These are phyloP conservation scores for Euphorbia lathyris DNA, from an alignment of 345 rosid genomes.

Conservation along the genomic window DNA sequence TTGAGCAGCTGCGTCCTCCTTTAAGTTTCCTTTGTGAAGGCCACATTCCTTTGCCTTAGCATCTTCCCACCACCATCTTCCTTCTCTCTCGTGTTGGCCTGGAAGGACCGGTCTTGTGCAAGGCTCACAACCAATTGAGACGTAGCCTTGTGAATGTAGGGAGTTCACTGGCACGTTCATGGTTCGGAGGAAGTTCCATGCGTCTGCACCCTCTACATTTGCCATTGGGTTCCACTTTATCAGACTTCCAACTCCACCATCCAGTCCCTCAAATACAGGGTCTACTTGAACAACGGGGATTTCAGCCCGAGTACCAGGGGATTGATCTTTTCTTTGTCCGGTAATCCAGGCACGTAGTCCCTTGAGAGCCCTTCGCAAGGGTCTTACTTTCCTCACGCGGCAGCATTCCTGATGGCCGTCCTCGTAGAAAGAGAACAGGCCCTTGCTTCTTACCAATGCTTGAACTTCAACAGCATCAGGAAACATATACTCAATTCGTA, in stretches of 20 bases:
- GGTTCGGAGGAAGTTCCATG: constrained; percentile 81
- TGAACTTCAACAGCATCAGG: constrained; percentile 96
- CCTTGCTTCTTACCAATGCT: constrained; percentile 83
- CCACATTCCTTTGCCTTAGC: constrained; percentile 98
- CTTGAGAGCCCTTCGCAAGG: constrained; percentile 79
- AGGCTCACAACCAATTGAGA: constrained; percentile 97
- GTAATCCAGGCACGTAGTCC: constrained; percentile 97
- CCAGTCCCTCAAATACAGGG: constrained; percentile 84
- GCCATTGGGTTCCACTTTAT: constrained; percentile 98
- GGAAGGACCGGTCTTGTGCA: constrained; percentile 95
- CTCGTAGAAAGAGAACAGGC: constrained; percentile 87
- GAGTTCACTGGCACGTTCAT: constrained; percentile 86
- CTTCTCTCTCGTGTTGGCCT: constrained; percentile 98
- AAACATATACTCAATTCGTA: constrained; percentile 85
- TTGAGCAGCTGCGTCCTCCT: constrained; percentile 39
- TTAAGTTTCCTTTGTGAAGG: constrained; percentile 82
- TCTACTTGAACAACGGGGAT: constrained; percentile 87
- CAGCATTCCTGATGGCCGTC: constrained; percentile 99
- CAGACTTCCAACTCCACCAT: constrained; percentile 82
- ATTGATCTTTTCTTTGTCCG: constrained; percentile 95
- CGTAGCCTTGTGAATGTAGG: constrained; percentile 69
- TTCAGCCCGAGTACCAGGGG: constrained; percentile 85
- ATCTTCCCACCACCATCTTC: constrained; percentile 99
- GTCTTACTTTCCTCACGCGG: constrained; percentile 94
- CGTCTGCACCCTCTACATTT: constrained; percentile 62